Evolutionary conservation across 2,329 filamentous ascomycete species (phyloP).

Genomic region (Hyphodiscus sp.): DNA sequence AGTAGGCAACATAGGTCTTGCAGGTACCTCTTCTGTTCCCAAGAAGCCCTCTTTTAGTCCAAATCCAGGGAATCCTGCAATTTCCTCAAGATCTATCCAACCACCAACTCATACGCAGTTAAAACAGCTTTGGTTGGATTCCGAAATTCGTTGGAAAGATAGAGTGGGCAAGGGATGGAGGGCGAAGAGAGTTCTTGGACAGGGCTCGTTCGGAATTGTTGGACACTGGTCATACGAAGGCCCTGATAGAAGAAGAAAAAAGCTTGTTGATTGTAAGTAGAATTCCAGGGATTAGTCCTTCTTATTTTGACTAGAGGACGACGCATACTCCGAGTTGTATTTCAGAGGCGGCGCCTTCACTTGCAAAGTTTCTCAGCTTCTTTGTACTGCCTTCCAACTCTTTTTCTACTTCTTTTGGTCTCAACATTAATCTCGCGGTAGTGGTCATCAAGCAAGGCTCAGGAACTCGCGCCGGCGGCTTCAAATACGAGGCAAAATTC

Average conservation of each 20-base stretch:
- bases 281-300: too few species aligned
- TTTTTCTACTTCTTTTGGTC: too few species aligned
- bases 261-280: not conserved
- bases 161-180: slow-evolving; percentile 3
- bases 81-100: not conserved
- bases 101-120: not conserved
- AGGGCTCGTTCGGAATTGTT: slow-evolving; percentile 1
- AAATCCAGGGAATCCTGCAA: not conserved
- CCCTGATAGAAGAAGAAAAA: not conserved
- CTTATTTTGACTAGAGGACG: too few species aligned
- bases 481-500: not conserved
- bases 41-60: not conserved
- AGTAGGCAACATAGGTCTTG: too few species aligned
- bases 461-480: not conserved
- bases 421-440: too few species aligned
- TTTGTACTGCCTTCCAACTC: too few species aligned
- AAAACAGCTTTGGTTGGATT: slow-evolving; percentile 1
- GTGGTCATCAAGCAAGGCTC: slow-evolving; percentile 1
- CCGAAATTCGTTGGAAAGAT: not conserved
- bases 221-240: slow-evolving; percentile 4
- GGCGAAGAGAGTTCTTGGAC: slow-evolving; percentile 1
- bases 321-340: not conserved
- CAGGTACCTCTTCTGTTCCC: too few species aligned
- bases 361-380: too few species aligned
- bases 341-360: not conserved